A percentile compares a stretch with the other conserved stretches of the same genome.
Conservation (phyloP, 2,329 filamentous ascomycete species). For the Trichoderma atrobrunneum region DNA sequence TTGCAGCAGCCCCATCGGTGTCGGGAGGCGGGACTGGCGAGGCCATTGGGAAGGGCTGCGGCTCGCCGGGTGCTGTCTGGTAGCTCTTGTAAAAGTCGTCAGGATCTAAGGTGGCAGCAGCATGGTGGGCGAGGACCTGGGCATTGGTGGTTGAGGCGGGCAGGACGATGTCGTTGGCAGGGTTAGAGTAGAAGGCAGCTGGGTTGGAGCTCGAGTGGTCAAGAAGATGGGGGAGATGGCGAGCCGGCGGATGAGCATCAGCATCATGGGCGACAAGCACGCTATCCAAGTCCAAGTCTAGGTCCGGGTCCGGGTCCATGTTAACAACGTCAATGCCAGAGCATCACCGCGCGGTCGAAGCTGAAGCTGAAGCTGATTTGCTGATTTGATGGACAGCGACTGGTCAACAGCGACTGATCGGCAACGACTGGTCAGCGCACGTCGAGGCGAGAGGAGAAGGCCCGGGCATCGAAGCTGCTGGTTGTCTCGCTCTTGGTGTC, state of each 20-base stretch:
- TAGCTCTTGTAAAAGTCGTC: conserved; percentile 57
- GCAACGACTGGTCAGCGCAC: conserved; percentile 39
- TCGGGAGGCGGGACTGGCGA: conserved; percentile 46
- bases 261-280: conserved; percentile 26
- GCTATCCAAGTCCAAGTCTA: conserved; percentile 31
- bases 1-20: conserved; percentile 49
- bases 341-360: conserved; percentile 38
- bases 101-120: conserved; percentile 45
- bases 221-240: conserved; percentile 27
- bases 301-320: conserved; percentile 35
- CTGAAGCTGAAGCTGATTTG: conserved; percentile 32
- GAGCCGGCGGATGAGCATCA: conserved; percentile 33
- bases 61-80: conserved; percentile 35
- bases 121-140: conserved; percentile 32
- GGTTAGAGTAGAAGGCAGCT: conserved; percentile 7
- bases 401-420: conserved; percentile 28
- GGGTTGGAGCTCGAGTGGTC: conserved; percentile 21
- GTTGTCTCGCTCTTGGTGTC: background rate
- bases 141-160: conserved; percentile 20
- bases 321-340: conserved; percentile 15
- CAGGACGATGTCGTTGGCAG: conserved; percentile 9
- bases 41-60: conserved; percentile 37
- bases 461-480: conserved; percentile 44
- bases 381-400: conserved; percentile 25
- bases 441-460: conserved; percentile 37